Percentiles rank a stretch among this genome's conserved stretches.
Conservation (phyloP, 2,329 filamentous ascomycete species). For the Ploettnerulaceae sp. region DNA sequence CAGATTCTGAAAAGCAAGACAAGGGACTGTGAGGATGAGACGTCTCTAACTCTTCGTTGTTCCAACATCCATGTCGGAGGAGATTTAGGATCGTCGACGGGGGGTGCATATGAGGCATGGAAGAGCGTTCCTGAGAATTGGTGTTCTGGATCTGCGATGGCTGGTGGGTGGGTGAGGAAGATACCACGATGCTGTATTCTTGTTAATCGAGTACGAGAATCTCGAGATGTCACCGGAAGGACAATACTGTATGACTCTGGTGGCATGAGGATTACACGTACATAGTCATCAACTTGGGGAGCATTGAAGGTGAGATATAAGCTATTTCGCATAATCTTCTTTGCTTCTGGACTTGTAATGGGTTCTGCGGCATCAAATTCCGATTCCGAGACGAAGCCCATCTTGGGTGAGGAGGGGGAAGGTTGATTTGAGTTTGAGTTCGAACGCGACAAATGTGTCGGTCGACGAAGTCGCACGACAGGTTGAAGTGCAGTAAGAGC, state of each 20-base stretch:
- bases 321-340: conserved; percentile 22
- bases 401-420: conserved; percentile 3
- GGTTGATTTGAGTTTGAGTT: conserved; percentile 7
- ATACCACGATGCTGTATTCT: conserved; percentile 24
- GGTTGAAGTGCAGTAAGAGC: conserved; percentile 5
- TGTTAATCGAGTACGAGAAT: neutral
- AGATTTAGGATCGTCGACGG: neutral
- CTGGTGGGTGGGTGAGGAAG: conserved; percentile 23
- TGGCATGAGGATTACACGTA: conserved; percentile 6
- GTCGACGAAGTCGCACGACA: conserved; percentile 6
- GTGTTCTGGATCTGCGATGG: conserved; percentile 5
- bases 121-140: conserved; percentile 23
- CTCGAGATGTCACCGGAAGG: neutral
- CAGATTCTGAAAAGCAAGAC: conserved; percentile 22
- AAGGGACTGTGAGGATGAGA: conserved; percentile 21
- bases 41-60: conserved; percentile 16
- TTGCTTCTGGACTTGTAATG: conserved; percentile 12
- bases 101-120: conserved; percentile 21
- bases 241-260: too few relatives aligned
- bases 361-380: neutral
- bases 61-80: conserved; percentile 19
- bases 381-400: conserved; percentile 4
- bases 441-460: conserved; percentile 3
- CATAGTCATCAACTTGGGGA: conserved; percentile 27
- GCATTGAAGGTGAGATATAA: conserved; percentile 29